Evolutionary conservation across 2,329 filamentous ascomycete species (phyloP), one percentile per base, ranked within the genome.

Genomic region (Grosmannia huntii): DNA sequence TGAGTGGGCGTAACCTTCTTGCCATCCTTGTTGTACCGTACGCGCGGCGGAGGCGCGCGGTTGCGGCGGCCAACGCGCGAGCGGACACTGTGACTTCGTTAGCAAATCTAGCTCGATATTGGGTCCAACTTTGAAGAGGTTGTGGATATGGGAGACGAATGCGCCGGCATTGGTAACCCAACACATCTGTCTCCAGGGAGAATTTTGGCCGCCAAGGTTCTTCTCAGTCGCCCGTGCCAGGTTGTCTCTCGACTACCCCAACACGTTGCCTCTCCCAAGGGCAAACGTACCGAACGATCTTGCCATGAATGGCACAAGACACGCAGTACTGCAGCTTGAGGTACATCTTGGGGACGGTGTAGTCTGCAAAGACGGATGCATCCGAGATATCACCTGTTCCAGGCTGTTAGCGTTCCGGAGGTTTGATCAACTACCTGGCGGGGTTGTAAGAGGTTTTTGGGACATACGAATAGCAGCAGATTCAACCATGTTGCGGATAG

Each of bases 261-360:
- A 21, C 59, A 59, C 56, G 80, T 81, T 80, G 78, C 82, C 78
- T 77, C 78, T 78, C 77, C 75, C 70, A 69, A 60, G 72, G 72
- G 79, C 75, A 75, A 76, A 84, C 91, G 78, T 94, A 97, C 92
- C 94, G 92, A 79, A 99, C 95, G 78, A 99, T 99, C 89, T 99
- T 99, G 85, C 94, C 94, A 85, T 99, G 94, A 69, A 99, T 99
- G 74, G 94, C 94, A 81, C 94, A 99, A 79, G 92, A 97, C 75
- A 99, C 94, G 79, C 94, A 99, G 90, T 99, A 99, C 84, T 99
- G 94, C 77, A 99, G 87, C 88, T 99, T 99, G 81, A 99, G 84
- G 89, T 99, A 99, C 95, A 99, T 99, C 89, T 99, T 99, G 80
- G 94, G 94, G 73, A 99, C 92, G 70, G 90, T 91, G 85, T 99